These are phyloP conservation scores for Endotrypanum monterogeii DNA, from an alignment of 208 protist species.

Conservation along the genomic window DNA sequence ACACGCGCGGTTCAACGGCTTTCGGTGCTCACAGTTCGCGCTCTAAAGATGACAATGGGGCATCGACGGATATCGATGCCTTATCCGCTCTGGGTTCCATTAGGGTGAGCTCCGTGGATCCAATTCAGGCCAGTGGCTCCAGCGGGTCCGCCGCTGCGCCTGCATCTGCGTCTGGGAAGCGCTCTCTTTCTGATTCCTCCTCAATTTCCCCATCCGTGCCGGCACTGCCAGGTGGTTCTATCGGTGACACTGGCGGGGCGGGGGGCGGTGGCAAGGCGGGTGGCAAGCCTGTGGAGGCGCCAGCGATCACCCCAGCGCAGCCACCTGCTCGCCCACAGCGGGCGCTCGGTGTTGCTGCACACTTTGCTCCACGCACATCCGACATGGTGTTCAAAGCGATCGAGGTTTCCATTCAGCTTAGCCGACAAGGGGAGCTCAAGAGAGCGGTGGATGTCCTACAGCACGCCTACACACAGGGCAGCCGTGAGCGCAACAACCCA, in stretches of 20 bases:
- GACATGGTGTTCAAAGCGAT: conserved; percentile 70
- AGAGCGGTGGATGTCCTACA: conserved; percentile 82
- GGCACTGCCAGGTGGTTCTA: background rate
- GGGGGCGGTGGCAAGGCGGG: background rate
- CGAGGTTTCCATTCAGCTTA: conserved; percentile 56
- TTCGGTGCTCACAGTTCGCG: background rate
- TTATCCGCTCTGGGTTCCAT: conserved; percentile 24
- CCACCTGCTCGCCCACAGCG: conserved; percentile 5
- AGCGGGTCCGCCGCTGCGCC: background rate
- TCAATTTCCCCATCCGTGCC: background rate
- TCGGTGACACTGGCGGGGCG: background rate
- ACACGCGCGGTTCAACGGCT: background rate
- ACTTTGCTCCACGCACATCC: conserved; percentile 45
- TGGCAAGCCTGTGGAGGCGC: background rate
- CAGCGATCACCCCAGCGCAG: background rate
- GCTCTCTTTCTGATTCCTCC: background rate
- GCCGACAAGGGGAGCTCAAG: conserved; percentile 69
- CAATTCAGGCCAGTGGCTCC: background rate
- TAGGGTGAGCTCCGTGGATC: conserved; percentile 7
- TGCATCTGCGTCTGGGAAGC: conserved; percentile 1
- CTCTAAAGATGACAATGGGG: background rate
- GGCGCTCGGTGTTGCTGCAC: conserved; percentile 24
- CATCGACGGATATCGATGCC: conserved; percentile 6
- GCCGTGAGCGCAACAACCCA: conserved; percentile 60
- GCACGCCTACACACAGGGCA: conserved; percentile 66